phyloP scores from a whole-genome alignment of 441 rosid genomes.

The Francoa sonchifolia region DNA sequence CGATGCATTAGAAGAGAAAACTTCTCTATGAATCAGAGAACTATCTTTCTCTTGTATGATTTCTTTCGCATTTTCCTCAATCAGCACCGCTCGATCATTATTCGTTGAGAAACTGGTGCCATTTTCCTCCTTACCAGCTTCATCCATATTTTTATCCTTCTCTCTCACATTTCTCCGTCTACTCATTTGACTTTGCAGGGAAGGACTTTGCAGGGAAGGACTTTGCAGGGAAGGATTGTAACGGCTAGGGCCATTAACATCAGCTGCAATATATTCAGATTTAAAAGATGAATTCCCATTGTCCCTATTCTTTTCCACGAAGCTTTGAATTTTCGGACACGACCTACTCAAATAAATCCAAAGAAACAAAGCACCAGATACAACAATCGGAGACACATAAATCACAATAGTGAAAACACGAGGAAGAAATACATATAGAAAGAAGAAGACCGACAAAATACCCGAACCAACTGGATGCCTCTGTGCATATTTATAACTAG shows the following conservation, averaged over 20 bases:
- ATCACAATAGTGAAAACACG: constrained; percentile 40
- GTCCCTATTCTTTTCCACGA: constrained; percentile 5
- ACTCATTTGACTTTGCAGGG: constrained; percentile 27
- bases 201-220: constrained; percentile 9
- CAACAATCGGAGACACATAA: constrained; percentile 35
- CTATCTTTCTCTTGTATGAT: constrained; percentile 6
- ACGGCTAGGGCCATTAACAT: neutral
- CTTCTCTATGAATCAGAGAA: constrained; percentile 5
- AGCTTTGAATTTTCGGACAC: constrained; percentile 5
- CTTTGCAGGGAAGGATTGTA: neutral
- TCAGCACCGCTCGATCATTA: constrained; percentile 4
- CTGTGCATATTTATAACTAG: constrained; percentile 22
- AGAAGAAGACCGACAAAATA: constrained; percentile 19
- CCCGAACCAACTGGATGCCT: constrained; percentile 38
- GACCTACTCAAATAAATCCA: constrained; percentile 17
- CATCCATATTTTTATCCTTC: constrained; percentile 20
- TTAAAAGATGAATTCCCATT: constrained; percentile 3
- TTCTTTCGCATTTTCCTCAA: constrained; percentile 25
- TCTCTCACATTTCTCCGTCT: constrained; percentile 30
- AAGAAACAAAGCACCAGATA: constrained; percentile 20
- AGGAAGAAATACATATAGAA: constrained; percentile 40
- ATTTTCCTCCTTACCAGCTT: constrained; percentile 14
- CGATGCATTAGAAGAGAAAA: constrained; percentile 6
- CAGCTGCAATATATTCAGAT: constrained; percentile 8
- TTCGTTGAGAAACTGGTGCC: constrained; percentile 12